phyloP scores from a whole-genome alignment of 2,329 filamentous ascomycete species.

The Phaeosphaeriaceae sp. region DNA sequence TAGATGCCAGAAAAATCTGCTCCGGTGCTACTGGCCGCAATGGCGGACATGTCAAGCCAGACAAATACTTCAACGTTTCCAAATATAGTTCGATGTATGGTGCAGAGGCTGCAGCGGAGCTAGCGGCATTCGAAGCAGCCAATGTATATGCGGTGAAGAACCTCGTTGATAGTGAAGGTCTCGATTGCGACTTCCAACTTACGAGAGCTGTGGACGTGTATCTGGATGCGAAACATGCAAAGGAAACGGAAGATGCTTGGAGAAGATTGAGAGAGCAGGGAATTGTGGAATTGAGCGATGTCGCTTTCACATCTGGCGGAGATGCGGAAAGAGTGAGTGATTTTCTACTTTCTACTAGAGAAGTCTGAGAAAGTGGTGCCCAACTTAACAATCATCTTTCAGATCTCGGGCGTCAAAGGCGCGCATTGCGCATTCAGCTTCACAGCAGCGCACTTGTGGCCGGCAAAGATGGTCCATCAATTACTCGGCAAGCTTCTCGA shows the following conservation, averaged over 20 bases:
- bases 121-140: not conserved
- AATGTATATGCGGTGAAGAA: not conserved
- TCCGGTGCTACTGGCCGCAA: conserved; percentile 63
- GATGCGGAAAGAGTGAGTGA: conserved; percentile 2
- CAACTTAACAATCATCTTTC: too few relatives aligned
- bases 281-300: not conserved
- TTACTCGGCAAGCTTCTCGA: not conserved
- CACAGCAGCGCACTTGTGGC: conserved; percentile 7
- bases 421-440: conserved; percentile 2
- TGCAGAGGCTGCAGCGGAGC: not conserved
- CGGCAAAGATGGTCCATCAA: conserved; percentile 8
- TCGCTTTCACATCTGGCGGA: not conserved
- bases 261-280: not conserved
- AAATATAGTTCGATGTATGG: conserved; percentile 5
- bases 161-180: not conserved
- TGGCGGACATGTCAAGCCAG: conserved; percentile 56
- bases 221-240: conserved; percentile 3
- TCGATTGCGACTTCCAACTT: not conserved
- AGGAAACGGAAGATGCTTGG: conserved; percentile 1
- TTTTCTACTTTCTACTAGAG: not conserved
- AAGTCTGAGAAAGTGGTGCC: too few relatives aligned
- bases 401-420: conserved; percentile 7
- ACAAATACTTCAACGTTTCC: conserved; percentile 6
- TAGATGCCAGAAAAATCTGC: conserved; percentile 60
- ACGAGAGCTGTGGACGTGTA: conserved; percentile 7